Conservation (phyloP, 768 basidiomycete species). For the Lyophyllum atratum region DNA sequence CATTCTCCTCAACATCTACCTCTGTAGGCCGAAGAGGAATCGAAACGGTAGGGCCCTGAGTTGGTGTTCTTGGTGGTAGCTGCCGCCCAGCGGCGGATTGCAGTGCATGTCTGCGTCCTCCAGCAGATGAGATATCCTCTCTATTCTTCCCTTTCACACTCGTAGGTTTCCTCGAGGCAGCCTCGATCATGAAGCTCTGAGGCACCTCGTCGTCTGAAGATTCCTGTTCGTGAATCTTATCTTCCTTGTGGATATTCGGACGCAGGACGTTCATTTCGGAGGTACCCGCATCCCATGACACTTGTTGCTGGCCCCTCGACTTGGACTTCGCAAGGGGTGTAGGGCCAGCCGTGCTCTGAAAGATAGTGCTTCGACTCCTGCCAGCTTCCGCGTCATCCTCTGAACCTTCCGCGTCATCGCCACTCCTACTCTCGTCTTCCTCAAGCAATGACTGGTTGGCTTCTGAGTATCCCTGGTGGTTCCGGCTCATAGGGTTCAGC, state of each 20-base stretch:
- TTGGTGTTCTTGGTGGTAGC: constrained; percentile 32
- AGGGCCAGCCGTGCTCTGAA: constrained; percentile 31
- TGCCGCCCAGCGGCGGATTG: constrained; percentile 50
- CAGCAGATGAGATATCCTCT: constrained; percentile 14
- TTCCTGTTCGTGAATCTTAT: constrained; percentile 58
- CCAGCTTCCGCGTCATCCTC: constrained; percentile 69
- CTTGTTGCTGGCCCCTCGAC: constrained; percentile 50
- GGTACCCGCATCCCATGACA: constrained; percentile 58
- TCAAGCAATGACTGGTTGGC: constrained; percentile 72
- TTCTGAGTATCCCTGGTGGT: constrained; percentile 75
- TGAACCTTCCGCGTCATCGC: constrained; percentile 50
- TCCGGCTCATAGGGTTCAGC: constrained; percentile 77
- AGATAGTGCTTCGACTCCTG: constrained; percentile 39
- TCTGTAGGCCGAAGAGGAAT: constrained; percentile 71
- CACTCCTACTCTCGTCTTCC: constrained; percentile 64
- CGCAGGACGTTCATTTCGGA: constrained; percentile 60
- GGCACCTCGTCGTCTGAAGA: constrained; percentile 84
- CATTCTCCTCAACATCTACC: constrained; percentile 42
- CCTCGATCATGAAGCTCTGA: constrained; percentile 84
- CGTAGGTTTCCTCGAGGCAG: constrained; percentile 46
- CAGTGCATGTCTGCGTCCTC: constrained; percentile 48
- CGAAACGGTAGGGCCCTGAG: constrained; percentile 39
- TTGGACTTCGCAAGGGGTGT: constrained; percentile 30
- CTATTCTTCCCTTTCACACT: constrained; percentile 28
- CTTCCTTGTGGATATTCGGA: constrained; percentile 74